Conservation (phyloP, 768 basidiomycete species). For the Hygrophorus russula region DNA sequence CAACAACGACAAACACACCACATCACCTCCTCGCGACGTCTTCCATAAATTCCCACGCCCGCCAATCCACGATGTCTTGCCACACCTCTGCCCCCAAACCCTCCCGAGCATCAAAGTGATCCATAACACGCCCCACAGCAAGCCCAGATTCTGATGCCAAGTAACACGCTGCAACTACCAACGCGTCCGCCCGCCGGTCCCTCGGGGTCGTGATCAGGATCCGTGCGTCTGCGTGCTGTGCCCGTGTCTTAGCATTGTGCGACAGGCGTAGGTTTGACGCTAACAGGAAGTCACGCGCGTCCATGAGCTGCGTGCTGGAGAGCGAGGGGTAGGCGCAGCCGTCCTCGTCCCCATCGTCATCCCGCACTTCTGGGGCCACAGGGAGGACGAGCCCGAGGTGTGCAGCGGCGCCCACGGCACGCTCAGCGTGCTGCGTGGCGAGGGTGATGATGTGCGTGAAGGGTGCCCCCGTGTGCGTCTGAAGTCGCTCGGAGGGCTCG, state of each 20-base stretch:
- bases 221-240: not conserved
- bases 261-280: conserved; percentile 23
- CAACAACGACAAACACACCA: too few species aligned
- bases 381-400: conserved; percentile 1
- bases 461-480: not conserved
- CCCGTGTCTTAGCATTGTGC: not conserved
- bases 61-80: too few species aligned
- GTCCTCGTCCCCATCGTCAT: not conserved
- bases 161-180: not conserved
- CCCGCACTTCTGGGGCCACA: not conserved
- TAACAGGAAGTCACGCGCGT: conserved; percentile 32
- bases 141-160: not conserved
- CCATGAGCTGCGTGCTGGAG: conserved; percentile 20
- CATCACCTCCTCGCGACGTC: too few species aligned
- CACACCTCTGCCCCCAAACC: too few species aligned
- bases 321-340: not conserved
- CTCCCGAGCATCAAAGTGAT: not conserved
- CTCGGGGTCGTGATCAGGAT: conserved; percentile 3
- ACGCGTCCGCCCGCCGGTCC: conserved; percentile 1
- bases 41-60: too few species aligned
- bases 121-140: too few species aligned
- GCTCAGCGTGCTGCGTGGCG: not conserved
- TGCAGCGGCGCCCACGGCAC: not conserved
- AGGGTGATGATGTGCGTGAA: conserved; percentile 1
- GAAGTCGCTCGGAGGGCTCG: not conserved